These are phyloP conservation scores for Diversispora eburnea DNA, from an alignment of 192 early-diverging fungal genomes.

Conservation along the genomic window DNA sequence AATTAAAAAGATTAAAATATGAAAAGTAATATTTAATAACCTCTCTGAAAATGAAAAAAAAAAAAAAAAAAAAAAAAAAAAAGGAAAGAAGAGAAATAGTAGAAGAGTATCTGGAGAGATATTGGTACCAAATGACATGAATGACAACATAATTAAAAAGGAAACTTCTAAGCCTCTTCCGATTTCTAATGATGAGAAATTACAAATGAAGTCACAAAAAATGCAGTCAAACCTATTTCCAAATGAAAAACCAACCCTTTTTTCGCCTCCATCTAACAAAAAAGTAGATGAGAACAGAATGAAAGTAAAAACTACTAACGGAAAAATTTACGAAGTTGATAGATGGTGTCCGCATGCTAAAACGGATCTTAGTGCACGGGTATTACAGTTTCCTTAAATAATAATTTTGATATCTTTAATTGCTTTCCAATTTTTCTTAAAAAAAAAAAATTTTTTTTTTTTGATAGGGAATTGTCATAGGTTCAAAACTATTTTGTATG, in stretches of 20 bases:
- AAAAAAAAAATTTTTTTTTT: constrained; percentile 2
- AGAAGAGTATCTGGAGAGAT: too few species aligned
- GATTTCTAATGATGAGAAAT: too few species aligned
- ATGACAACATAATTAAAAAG: too few species aligned
- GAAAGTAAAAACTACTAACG: constrained; percentile 41
- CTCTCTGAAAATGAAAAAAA: too few species aligned
- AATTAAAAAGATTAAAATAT: too few species aligned
- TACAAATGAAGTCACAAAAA: too few species aligned
- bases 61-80: too few species aligned
- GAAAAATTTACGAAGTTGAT: constrained; percentile 49
- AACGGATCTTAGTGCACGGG: constrained; percentile 41
- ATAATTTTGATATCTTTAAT: neutral
- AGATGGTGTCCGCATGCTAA: constrained; percentile 55
- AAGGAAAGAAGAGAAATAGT: too few species aligned
- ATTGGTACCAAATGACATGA: too few species aligned
- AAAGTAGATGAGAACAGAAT: constrained; percentile 37
- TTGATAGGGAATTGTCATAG: constrained; percentile 48
- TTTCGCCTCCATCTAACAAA: constrained; percentile 1
- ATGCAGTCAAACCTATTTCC: neutral
- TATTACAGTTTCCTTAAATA: neutral
- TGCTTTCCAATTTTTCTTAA: neutral
- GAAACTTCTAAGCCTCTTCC: too few species aligned
- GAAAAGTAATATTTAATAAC: too few species aligned
- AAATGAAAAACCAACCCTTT: neutral
- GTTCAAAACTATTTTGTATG: constrained; percentile 46